These are phyloP conservation scores for Dendrobium catenatum DNA, from an alignment of 106 monocot species.

Conservation along the genomic window DNA sequence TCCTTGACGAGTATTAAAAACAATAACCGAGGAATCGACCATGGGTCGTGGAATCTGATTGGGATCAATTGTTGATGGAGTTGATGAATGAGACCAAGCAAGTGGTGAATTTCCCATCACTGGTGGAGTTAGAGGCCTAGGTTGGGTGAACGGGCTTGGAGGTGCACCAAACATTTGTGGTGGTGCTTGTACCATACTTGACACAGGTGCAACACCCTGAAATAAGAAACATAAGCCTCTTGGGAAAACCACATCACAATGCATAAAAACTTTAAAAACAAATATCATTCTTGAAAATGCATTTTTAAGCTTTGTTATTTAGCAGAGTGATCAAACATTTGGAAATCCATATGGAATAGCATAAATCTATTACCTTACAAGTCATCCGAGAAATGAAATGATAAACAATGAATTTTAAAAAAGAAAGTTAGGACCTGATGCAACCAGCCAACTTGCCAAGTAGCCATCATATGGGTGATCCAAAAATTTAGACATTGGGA, in stretches of 20 bases:
- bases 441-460: background rate
- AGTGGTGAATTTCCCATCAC: conserved; percentile 63
- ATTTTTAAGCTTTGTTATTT: background rate
- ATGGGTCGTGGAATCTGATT: conserved; percentile 87
- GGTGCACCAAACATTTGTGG: conserved; percentile 70
- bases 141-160: conserved; percentile 19
- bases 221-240: conserved; percentile 6
- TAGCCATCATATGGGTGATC: background rate
- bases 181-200: conserved; percentile 48
- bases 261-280: background rate
- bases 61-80: conserved; percentile 84
- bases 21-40: conserved; percentile 40
- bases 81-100: conserved; percentile 36
- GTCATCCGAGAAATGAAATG: background rate
- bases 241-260: background rate
- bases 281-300: background rate
- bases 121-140: conserved; percentile 35
- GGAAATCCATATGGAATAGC: background rate
- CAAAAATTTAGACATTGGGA: background rate
- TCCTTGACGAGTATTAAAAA: conserved; percentile 84
- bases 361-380: background rate
- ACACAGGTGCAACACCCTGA: conserved; percentile 37
- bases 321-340: background rate
- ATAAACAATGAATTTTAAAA: background rate
- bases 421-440: background rate